Evolutionary conservation across 805 yeast species (phyloP).

Genomic region (Zygosaccharomyces bisporus): DNA sequence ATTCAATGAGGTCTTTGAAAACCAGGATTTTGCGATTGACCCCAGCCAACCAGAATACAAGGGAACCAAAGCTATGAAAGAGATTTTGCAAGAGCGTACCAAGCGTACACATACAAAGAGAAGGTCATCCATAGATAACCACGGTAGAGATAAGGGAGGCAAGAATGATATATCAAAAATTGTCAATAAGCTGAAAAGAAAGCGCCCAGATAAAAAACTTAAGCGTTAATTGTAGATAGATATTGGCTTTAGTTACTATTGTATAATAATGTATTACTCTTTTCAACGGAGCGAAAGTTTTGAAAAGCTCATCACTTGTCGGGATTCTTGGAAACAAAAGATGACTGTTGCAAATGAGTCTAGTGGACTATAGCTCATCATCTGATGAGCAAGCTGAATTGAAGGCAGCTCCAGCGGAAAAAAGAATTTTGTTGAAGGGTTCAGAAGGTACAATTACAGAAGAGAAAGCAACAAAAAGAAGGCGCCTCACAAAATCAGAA

Average conservation of each 20-base stretch:
- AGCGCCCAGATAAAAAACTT: constrained; percentile 27
- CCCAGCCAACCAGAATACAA: constrained; percentile 89
- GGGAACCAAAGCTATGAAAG: constrained; percentile 81
- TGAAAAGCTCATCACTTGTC: background rate
- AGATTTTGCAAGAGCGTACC: constrained; percentile 70
- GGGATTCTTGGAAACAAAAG: background rate
- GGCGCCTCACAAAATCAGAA: constrained; percentile 18
- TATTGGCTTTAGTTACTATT: background rate
- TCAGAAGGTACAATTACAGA: background rate
- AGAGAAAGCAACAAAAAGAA: constrained; percentile 9
- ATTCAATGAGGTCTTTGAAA: constrained; percentile 77
- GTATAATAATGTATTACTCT: constrained; percentile 3
- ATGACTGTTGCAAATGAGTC: constrained; percentile 4
- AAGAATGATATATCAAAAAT: constrained; percentile 29
- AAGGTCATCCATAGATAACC: constrained; percentile 10
- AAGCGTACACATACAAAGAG: constrained; percentile 42
- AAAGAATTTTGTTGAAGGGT: background rate
- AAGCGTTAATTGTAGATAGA: constrained; percentile 6
- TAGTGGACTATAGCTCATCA: constrained; percentile 6
- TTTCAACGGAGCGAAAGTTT: constrained; percentile 1
- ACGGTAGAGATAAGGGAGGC: constrained; percentile 3
- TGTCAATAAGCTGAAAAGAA: constrained; percentile 50
- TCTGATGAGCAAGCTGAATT: background rate
- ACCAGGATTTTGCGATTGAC: constrained; percentile 90
- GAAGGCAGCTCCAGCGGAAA: background rate